Percentiles rank a stretch among this genome's conserved stretches.
phyloP scores from a whole-genome alignment of 1,284 basidiomycete species.

The Apiotrichum brassicae region DNA sequence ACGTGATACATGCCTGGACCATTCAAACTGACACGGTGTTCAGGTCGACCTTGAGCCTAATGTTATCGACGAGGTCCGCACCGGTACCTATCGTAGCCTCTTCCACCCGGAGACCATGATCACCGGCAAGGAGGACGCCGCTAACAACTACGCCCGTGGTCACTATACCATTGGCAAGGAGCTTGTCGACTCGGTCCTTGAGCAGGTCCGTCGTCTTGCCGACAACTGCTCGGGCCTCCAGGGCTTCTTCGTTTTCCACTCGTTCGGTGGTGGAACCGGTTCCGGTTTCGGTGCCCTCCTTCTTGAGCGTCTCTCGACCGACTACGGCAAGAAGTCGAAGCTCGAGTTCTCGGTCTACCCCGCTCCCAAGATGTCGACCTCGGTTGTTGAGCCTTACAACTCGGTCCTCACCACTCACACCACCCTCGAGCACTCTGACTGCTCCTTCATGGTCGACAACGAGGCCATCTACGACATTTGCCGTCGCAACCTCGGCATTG shows the following conservation, averaged over 20 bases:
- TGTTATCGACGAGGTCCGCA: slow-evolving; percentile 93
- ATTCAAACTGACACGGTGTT: slow-evolving; percentile 24
- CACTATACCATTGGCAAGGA: slow-evolving; percentile 99
- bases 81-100: slow-evolving; percentile 84
- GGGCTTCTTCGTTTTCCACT: slow-evolving; percentile 99
- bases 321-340: slow-evolving; percentile 99
- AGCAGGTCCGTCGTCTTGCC: slow-evolving; percentile 89
- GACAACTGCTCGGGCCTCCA: slow-evolving; percentile 98
- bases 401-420: slow-evolving; percentile 98
- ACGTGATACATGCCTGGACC: slow-evolving; percentile 7
- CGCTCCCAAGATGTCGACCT: slow-evolving; percentile 86
- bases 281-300: slow-evolving; percentile 98
- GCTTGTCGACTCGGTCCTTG: slow-evolving; percentile 82
- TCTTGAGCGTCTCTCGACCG: slow-evolving; percentile 88
- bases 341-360: slow-evolving; percentile 99
- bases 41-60: slow-evolving; percentile 84
- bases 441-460: slow-evolving; percentile 99
- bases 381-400: slow-evolving; percentile 99
- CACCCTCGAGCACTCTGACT: slow-evolving; percentile 98
- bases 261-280: slow-evolving; percentile 98
- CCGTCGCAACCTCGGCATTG: slow-evolving; percentile 86
- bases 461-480: slow-evolving; percentile 99
- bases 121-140: slow-evolving; percentile 98
- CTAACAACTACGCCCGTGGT: slow-evolving; percentile 97
- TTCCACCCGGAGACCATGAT: slow-evolving; percentile 99